Evolutionary conservation across 176 grass and related monocot species (phyloP), one percentile per base, ranked within the genome.

Genomic region (Phragmites australis): DNA sequence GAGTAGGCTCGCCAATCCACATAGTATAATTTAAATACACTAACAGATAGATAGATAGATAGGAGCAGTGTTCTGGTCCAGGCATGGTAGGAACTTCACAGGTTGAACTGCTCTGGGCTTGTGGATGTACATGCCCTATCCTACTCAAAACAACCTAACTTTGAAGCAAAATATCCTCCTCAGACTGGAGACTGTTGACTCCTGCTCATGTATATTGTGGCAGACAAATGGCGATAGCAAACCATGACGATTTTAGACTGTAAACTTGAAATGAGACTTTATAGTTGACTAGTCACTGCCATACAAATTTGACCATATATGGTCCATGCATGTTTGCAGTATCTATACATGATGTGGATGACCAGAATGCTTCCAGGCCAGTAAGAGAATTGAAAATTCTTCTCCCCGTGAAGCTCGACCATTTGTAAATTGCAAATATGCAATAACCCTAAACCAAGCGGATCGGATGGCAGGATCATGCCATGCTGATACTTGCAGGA

Each of bases 281-380:
- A 16, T 11, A 51, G 17, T 61, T 21, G 26, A 31, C 17, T 43
- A 75, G 14, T 32, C 57, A 32, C 25, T 77, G 57, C 26, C 56
- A 51, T 30, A 48, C 57, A 63, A 77, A 63, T 30, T 77, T 77
- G 56, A 48, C 74, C 57, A 46, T 62, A 2, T 39, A 9, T 13
- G 12, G 12, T 37, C 16, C 74, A 47, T 62, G 74, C 74, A 30
- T 44, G 68, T 30, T 44, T 49, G 13, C 15, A 6, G 7, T 15
- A 32, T 31, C 3, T 32, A 37, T n/a, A n/a, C n/a, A 39, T 68
- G 23, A 48, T 6, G 70, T 21, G 8, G 69, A 72, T 51, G 46
- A 72, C 8, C 46, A 19, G 34, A 42, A 41, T 22, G 34, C 15
- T 11, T 22, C 19, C 9, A 22, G 37, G 21, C 8, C 15, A 39